phyloP scores from a whole-genome alignment of 306 rosid genomes.

The Ormosia emarginata region DNA sequence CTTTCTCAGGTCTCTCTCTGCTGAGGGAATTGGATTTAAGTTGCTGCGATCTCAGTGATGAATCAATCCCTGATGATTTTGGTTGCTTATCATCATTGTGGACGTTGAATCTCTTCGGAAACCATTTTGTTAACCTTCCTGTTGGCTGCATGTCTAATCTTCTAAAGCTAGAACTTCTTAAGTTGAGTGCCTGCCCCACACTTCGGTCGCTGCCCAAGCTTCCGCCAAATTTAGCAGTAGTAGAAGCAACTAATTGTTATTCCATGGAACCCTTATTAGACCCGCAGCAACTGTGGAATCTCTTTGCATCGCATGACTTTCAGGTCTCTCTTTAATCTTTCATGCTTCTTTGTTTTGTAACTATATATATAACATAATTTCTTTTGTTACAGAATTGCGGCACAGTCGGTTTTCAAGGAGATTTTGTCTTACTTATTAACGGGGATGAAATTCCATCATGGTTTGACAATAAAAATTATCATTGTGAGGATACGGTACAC shows the following conservation, averaged over 20 bases:
- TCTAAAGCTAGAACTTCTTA: background rate
- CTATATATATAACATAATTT: background rate
- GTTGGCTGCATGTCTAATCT: constrained; percentile 4
- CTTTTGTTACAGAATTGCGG: background rate
- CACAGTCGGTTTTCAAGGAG: background rate
- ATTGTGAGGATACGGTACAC: background rate
- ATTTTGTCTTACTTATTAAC: background rate
- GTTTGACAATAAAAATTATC: background rate
- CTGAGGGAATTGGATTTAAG: background rate
- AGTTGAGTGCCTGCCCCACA: background rate
- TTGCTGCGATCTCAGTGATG: background rate
- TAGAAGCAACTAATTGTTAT: background rate
- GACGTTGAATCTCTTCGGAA: background rate
- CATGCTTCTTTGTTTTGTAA: too few relatives aligned
- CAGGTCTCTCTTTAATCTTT: background rate
- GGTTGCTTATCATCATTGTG: background rate
- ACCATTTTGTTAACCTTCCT: background rate
- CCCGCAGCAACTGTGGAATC: background rate
- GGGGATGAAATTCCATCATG: constrained; percentile 1
- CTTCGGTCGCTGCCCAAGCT: background rate
- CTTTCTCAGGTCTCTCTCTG: background rate
- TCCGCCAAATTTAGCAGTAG: background rate
- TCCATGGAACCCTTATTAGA: background rate
- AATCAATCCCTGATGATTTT: background rate
- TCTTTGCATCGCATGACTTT: background rate